Conservation (phyloP, 345 rosid species). For the Brassica juncea region DNA sequence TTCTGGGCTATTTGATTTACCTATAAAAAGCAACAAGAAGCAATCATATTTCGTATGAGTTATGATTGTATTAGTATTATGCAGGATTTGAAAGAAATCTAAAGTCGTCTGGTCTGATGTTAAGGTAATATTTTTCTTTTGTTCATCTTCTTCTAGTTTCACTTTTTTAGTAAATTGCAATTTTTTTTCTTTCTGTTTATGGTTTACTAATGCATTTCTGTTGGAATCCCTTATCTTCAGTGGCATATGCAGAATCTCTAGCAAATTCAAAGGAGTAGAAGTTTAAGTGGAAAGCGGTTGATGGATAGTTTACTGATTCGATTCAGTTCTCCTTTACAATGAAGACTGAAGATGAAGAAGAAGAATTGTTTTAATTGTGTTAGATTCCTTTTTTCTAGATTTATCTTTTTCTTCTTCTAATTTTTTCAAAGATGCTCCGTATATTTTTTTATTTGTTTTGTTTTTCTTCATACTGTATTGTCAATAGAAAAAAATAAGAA, state of each 20-base stretch:
- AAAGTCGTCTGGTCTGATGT: too few relatives aligned
- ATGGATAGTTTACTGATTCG: neutral
- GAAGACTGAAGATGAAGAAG: neutral
- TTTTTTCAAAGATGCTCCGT: neutral
- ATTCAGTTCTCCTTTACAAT: neutral
- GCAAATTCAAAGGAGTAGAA: neutral
- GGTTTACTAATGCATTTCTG: neutral
- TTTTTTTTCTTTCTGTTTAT: neutral
- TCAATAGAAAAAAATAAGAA: too few relatives aligned
- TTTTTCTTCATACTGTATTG: neutral
- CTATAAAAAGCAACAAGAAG: too few relatives aligned
- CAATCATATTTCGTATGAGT: too few relatives aligned
- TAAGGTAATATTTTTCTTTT: too few relatives aligned
- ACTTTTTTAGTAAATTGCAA: too few relatives aligned
- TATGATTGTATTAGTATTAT: too few relatives aligned
- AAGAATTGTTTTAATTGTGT: neutral
- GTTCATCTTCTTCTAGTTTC: too few relatives aligned
- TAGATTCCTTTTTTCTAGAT: neutral
- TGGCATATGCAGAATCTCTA: neutral
- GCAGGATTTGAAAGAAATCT: too few relatives aligned
- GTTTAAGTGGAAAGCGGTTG: neutral
- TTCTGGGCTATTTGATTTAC: too few relatives aligned
- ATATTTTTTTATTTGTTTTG: too few relatives aligned
- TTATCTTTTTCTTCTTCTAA: neutral
- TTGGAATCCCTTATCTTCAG: neutral